These are phyloP conservation scores for Phytophthora pluvialis DNA, from an alignment of 352 stramenopile species.

Conservation along the genomic window DNA sequence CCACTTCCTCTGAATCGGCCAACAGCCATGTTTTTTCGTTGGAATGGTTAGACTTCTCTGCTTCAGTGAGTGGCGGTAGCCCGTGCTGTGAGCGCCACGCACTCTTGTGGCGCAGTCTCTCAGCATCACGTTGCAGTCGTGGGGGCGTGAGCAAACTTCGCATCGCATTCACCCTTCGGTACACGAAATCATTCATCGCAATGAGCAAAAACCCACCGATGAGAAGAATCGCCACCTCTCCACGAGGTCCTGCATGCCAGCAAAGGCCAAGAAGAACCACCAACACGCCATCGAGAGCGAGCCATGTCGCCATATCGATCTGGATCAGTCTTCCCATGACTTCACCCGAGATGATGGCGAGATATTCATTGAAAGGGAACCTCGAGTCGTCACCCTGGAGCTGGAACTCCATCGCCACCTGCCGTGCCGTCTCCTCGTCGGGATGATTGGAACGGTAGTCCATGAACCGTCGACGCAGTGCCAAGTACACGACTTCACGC, in stretches of 20 bases:
- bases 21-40: slow-evolving; percentile 62
- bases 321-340: slow-evolving; percentile 76
- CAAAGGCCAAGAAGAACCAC: slow-evolving; percentile 54
- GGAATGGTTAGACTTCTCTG: slow-evolving; percentile 1
- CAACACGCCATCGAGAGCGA: slow-evolving; percentile 62
- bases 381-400: slow-evolving; percentile 45
- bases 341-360: slow-evolving; percentile 78
- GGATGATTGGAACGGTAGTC: slow-evolving; percentile 81
- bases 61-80: slow-evolving; percentile 28
- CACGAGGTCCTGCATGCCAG: slow-evolving; percentile 40
- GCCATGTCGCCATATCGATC: slow-evolving; percentile 75
- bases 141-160: slow-evolving; percentile 58
- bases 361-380: slow-evolving; percentile 84
- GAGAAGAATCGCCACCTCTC: slow-evolving; percentile 56
- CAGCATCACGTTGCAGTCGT: slow-evolving; percentile 59
- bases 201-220: slow-evolving; percentile 47
- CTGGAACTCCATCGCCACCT: slow-evolving; percentile 72
- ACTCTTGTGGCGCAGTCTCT: slow-evolving; percentile 60
- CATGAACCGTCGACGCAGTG: slow-evolving; percentile 66
- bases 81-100: slow-evolving; percentile 60
- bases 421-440: slow-evolving; percentile 40
- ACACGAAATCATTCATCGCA: slow-evolving; percentile 55
- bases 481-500: slow-evolving; percentile 71
- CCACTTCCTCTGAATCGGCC: slow-evolving; percentile 28
- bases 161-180: slow-evolving; percentile 59